phyloP scores from a whole-genome alignment of 805 yeast species.

The Ogataea wickerhamii region DNA sequence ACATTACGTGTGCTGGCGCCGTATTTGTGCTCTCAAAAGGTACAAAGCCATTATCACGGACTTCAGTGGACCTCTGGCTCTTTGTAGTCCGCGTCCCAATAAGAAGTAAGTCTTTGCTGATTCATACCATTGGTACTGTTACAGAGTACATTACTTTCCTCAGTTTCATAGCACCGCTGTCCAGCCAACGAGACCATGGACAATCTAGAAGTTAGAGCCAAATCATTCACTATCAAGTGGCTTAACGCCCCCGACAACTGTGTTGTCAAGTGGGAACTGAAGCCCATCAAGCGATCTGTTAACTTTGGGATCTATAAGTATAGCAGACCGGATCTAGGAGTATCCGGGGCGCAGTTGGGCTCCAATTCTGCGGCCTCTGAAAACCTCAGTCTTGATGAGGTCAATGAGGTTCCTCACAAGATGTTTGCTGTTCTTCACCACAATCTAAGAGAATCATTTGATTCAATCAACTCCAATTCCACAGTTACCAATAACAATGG shows the following conservation, averaged over 20 bases:
- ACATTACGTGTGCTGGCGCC: too few species aligned
- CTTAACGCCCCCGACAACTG: constrained; percentile 68
- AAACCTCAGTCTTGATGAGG: constrained; percentile 26
- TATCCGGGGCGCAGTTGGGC: constrained; percentile 14
- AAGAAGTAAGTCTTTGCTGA: too few species aligned
- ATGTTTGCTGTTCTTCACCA: constrained; percentile 22
- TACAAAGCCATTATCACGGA: too few species aligned
- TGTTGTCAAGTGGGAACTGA: constrained; percentile 71
- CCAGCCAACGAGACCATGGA: too few species aligned
- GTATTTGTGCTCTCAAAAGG: too few species aligned
- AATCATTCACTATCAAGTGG: constrained; percentile 90
- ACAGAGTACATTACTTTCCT: too few species aligned
- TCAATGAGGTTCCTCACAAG: constrained; percentile 30
- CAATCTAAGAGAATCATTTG: constrained; percentile 19
- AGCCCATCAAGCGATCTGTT: constrained; percentile 69
- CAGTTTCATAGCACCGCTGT: too few species aligned
- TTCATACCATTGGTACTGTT: too few species aligned
- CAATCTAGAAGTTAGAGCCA: constrained; percentile 83
- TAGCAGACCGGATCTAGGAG: constrained; percentile 16
- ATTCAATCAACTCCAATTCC: constrained; percentile 15
- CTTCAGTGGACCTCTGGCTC: too few species aligned
- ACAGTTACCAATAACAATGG: constrained; percentile 3
- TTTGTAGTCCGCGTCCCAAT: too few species aligned
- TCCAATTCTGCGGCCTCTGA: constrained; percentile 18
- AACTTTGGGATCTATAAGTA: constrained; percentile 33